These are phyloP conservation scores for Aspergillus tubingensis DNA, from an alignment of 2,329 filamentous ascomycete genomes.

Conservation along the genomic window DNA sequence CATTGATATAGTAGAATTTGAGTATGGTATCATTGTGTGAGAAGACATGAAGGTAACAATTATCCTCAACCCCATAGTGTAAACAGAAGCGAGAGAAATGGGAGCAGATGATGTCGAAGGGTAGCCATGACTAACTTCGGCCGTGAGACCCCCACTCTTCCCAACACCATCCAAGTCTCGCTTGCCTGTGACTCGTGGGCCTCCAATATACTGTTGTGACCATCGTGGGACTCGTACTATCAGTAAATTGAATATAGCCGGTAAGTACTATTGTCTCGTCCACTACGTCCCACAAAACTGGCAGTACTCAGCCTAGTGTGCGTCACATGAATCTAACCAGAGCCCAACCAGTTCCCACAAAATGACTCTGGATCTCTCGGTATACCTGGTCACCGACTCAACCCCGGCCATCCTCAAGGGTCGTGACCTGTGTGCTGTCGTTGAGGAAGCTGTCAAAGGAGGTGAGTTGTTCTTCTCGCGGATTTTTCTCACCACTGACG, in stretches of 20 bases:
- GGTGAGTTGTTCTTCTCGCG: conserved; percentile 49
- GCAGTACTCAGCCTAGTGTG: neutral
- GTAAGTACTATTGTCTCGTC: neutral
- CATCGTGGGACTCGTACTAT: neutral
- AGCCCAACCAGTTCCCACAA: conserved; percentile 17
- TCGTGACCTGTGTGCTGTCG: conserved; percentile 69
- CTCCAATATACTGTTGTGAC: neutral
- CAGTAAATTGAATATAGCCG: neutral
- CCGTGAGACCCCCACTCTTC: neutral
- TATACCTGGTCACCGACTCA: conserved; percentile 93
- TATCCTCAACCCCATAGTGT: neutral
- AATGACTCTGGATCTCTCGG: conserved; percentile 67
- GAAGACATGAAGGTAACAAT: neutral
- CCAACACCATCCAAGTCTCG: neutral
- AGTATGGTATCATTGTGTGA: too few species aligned
- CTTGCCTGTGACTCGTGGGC: neutral
- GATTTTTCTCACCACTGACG: conserved; percentile 7
- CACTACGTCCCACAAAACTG: neutral
- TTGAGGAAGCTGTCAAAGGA: conserved; percentile 73
- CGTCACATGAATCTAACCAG: neutral
- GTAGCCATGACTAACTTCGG: neutral
- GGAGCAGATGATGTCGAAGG: neutral
- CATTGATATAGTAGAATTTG: too few species aligned
- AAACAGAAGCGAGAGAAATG: neutral
- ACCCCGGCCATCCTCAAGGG: conserved; percentile 78